phyloP scores from a whole-genome alignment of 2,329 filamentous ascomycete genomes.

The Simplicillium aogashimaense region DNA sequence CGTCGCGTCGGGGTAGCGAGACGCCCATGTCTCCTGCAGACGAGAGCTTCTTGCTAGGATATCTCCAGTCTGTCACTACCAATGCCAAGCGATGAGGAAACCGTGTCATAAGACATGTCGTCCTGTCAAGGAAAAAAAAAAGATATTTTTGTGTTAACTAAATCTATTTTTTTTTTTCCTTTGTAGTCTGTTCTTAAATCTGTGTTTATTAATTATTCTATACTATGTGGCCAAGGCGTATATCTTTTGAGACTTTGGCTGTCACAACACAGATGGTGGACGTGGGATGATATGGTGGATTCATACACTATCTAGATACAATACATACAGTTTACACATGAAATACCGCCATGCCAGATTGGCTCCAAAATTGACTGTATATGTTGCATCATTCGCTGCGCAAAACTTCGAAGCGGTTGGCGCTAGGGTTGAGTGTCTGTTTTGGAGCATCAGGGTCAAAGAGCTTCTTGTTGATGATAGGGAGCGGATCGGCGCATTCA shows the following conservation, averaged over 20 bases:
- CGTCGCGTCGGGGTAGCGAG: slow-evolving; percentile 36
- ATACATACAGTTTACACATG: too few species aligned
- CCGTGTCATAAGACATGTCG: too few species aligned
- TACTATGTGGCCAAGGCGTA: too few species aligned
- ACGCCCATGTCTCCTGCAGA: slow-evolving; percentile 58
- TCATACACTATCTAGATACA: too few species aligned
- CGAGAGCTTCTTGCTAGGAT: slow-evolving; percentile 66
- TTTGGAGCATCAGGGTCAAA: slow-evolving; percentile 15
- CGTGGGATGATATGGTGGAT: too few species aligned
- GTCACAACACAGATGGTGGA: too few species aligned
- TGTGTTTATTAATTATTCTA: too few species aligned
- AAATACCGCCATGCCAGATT: slow-evolving; percentile 35
- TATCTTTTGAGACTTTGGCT: too few species aligned
- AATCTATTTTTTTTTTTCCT: neutral
- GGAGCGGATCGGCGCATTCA: slow-evolving; percentile 56
- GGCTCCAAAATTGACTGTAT: slow-evolving; percentile 41
- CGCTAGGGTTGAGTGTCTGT: slow-evolving; percentile 9
- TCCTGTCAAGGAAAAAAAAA: too few species aligned
- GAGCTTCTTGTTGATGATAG: too few species aligned
- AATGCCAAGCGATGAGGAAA: slow-evolving; percentile 25
- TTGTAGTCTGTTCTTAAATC: too few species aligned
- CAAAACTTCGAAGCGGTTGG: slow-evolving; percentile 20
- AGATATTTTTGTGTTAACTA: neutral
- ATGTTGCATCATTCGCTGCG: too few species aligned
- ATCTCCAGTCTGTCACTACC: slow-evolving; percentile 49